phyloP scores from a whole-genome alignment of 495 filamentous ascomycete genomes.

The Penicillium daleae region DNA sequence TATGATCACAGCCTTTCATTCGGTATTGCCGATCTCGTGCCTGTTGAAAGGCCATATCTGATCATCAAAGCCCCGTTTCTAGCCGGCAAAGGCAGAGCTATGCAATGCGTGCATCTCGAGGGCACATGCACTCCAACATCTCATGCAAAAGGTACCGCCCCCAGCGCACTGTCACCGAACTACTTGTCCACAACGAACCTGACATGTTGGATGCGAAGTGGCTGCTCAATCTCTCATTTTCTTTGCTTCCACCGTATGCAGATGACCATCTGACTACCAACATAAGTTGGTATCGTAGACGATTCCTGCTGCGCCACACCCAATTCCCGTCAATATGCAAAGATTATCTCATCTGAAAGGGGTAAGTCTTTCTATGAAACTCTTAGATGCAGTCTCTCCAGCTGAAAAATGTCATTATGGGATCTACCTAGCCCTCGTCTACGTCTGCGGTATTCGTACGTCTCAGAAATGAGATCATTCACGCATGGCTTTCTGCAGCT shows the following conservation, averaged over 20 bases:
- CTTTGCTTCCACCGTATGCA: slow-evolving; percentile 14
- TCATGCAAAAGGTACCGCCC: neutral
- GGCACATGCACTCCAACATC: slow-evolving; percentile 2
- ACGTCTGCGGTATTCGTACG: slow-evolving; percentile 5
- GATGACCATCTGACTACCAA: slow-evolving; percentile 20
- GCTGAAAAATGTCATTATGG: slow-evolving; percentile 15
- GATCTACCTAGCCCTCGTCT: neutral
- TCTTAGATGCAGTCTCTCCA: slow-evolving; percentile 4
- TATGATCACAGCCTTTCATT: slow-evolving; percentile 7
- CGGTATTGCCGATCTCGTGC: neutral
- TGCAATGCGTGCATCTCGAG: neutral
- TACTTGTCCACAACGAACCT: neutral
- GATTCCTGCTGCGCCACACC: neutral
- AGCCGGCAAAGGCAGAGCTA: neutral
- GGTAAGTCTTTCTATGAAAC: slow-evolving; percentile 6
- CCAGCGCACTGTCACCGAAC: neutral
- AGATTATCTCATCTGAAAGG: slow-evolving; percentile 9
- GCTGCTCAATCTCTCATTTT: neutral
- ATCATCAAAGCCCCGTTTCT: neutral
- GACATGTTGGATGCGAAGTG: neutral
- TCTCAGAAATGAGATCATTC: slow-evolving; percentile 26
- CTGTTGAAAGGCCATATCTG: slow-evolving; percentile 4
- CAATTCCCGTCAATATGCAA: slow-evolving; percentile 21
- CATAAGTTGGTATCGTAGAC: neutral
- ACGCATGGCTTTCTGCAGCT: slow-evolving; percentile 28